Conservation (phyloP, 305 asterid genomes). For the Fraxinus platypoda region DNA sequence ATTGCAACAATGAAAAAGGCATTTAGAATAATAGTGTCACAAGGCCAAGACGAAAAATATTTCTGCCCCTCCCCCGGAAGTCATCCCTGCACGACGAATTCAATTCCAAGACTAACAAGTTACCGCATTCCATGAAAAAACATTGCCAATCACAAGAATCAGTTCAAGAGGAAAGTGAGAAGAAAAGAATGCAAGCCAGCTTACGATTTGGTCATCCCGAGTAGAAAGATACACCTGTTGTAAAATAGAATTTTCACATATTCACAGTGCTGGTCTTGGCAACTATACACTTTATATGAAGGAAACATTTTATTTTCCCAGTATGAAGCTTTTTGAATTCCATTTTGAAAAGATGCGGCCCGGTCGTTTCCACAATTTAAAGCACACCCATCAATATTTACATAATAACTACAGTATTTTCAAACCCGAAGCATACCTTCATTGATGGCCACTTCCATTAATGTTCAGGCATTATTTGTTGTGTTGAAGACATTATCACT, state of each 20-base stretch:
- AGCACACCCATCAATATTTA: background rate
- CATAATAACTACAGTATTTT: background rate
- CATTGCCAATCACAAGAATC: background rate
- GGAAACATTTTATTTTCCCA: background rate
- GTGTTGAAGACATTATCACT: background rate
- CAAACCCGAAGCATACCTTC: background rate
- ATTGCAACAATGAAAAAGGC: background rate
- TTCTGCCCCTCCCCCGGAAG: background rate
- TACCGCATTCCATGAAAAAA: background rate
- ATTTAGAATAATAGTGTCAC: background rate
- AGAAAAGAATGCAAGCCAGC: background rate
- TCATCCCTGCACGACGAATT: background rate
- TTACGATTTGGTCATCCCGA: background rate
- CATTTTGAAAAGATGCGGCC: background rate
- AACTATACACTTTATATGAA: background rate
- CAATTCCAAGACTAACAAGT: background rate
- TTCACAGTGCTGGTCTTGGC: background rate
- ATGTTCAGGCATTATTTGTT: background rate
- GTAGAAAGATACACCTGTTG: background rate
- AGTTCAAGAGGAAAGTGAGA: background rate
- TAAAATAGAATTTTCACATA: too few relatives aligned
- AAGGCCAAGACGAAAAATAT: background rate
- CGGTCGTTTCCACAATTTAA: background rate
- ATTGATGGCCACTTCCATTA: background rate
- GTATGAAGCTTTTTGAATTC: background rate